These are phyloP conservation scores for Zizania latifolia DNA, from an alignment of 176 grass and related monocot species.

Conservation along the genomic window DNA sequence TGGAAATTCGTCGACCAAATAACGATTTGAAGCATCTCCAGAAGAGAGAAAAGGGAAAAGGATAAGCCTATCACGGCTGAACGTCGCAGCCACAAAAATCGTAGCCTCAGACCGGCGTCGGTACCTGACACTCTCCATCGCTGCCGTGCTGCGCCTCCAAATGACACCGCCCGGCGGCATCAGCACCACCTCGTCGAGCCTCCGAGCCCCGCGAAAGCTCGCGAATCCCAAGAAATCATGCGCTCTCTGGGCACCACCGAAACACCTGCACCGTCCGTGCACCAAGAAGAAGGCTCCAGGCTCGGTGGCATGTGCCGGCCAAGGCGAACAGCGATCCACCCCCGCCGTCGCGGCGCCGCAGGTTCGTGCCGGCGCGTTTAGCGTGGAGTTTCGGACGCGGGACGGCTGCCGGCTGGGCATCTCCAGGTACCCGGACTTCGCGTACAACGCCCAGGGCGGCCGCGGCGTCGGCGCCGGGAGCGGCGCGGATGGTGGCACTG, in stretches of 20 bases:
- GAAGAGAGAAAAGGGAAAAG: background rate
- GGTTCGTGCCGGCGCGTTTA: background rate
- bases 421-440: slow-evolving; percentile 77
- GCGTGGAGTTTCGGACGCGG: slow-evolving; percentile 54
- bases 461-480: slow-evolving; percentile 37
- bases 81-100: slow-evolving; percentile 12
- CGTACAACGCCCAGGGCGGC: slow-evolving; percentile 71
- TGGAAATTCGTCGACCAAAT: background rate
- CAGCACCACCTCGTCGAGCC: slow-evolving; percentile 14
- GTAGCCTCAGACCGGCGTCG: background rate
- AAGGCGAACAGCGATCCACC: slow-evolving; percentile 27
- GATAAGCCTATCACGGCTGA: slow-evolving; percentile 24
- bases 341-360: background rate
- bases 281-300: background rate
- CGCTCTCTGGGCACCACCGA: background rate
- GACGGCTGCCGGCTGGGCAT: slow-evolving; percentile 80
- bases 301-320: slow-evolving; percentile 17
- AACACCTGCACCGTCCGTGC: background rate
- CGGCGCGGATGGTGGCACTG: slow-evolving; percentile 9
- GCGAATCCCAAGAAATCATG: background rate
- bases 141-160: background rate
- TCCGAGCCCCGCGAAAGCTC: slow-evolving; percentile 18
- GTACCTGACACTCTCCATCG: background rate
- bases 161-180: slow-evolving; percentile 30
- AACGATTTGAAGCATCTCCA: background rate